Base-by-base conservation (phyloP, 2,329 filamentous ascomycete genomes). In the Seiridium cupressi region DNA sequence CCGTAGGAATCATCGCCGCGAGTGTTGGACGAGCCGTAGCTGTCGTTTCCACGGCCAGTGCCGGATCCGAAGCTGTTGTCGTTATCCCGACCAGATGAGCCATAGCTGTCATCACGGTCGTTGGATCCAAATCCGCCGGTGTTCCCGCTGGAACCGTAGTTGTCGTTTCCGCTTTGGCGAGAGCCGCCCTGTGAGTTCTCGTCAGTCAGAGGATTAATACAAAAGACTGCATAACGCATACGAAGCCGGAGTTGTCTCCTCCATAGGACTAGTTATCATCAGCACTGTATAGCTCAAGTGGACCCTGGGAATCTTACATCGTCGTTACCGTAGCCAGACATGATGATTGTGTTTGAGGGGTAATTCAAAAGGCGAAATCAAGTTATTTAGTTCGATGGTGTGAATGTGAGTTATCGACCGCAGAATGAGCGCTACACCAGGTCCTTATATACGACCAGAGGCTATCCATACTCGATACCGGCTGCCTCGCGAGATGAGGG, bases 321-420 rank as follows among this genome's bases (percentile, higher is more conserved):
- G 64, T 74, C 72, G 74, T 79, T 75, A 61, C 75, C 70, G 68
- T 74, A 72, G 76, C 78, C 81, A 76, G 80, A 82, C 80, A 82
- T 73, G 31, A 42, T 69, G 65, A 62, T 54, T 42, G 26, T 11
- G 10, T 11, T 36, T 13, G 6, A 54, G n/a, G 32, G 35, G 31
- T 32, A 34, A 10, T 44, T 55, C 13, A 48, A 18, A 18, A 8
- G 8, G n/a, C 7, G 7, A 48, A 48, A 44, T 55, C 18, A 26
- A 26, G 18, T 26, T 26, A 26, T 26, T 26, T 26, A 26, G 18
- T 26, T 26, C 18, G 18, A 26, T 26, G 18, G 18, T 26, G 18
- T 26, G 18, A 26, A 31, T 4, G 47, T 11, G 3, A 31, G 9
- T 32, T 26, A 34, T 4, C 3, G 5, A 32, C 6, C 6, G 35